A percentile compares a stretch with the other conserved stretches of the same genome.
Evolutionary conservation across 2,329 filamentous ascomycete genomes (phyloP).

Genomic region (Xylaria sp.): DNA sequence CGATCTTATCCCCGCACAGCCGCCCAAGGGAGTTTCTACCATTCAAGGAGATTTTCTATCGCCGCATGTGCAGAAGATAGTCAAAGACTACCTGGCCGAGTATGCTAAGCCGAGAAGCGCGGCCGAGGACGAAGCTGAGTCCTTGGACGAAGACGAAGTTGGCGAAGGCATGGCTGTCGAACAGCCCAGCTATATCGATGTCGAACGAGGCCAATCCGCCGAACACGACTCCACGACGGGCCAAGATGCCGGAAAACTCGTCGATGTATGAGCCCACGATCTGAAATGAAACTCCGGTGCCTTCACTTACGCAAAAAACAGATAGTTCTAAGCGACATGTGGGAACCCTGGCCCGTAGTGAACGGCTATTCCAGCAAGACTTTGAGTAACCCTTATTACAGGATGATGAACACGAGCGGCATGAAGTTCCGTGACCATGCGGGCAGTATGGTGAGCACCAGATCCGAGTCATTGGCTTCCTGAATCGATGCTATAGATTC

Average conservation of each 20-base stretch:
- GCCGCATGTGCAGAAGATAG: slow-evolving; percentile 64
- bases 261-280: slow-evolving; percentile 52
- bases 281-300: not conserved
- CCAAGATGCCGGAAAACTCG: slow-evolving; percentile 50
- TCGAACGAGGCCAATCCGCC: slow-evolving; percentile 48
- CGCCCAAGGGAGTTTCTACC: slow-evolving; percentile 84
- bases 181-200: slow-evolving; percentile 59
- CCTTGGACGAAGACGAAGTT: not conserved
- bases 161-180: slow-evolving; percentile 33
- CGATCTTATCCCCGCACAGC: slow-evolving; percentile 87
- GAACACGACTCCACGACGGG: slow-evolving; percentile 28
- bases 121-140: slow-evolving; percentile 5
- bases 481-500: not conserved
- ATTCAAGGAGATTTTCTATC: slow-evolving; percentile 93
- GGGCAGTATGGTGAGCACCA: slow-evolving; percentile 78
- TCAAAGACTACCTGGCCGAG: slow-evolving; percentile 68
- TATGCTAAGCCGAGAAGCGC: slow-evolving; percentile 22
- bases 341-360: slow-evolving; percentile 84
- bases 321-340: slow-evolving; percentile 98
- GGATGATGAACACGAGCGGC: slow-evolving; percentile 99
- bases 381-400: slow-evolving; percentile 91
- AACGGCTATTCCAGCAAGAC: slow-evolving; percentile 76
- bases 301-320: slow-evolving; percentile 28
- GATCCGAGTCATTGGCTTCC: not conserved
- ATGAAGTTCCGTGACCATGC: slow-evolving; percentile 81